Base-by-base conservation (phyloP, 345 rosid species). In the Chamaenerion angustifolium region DNA sequence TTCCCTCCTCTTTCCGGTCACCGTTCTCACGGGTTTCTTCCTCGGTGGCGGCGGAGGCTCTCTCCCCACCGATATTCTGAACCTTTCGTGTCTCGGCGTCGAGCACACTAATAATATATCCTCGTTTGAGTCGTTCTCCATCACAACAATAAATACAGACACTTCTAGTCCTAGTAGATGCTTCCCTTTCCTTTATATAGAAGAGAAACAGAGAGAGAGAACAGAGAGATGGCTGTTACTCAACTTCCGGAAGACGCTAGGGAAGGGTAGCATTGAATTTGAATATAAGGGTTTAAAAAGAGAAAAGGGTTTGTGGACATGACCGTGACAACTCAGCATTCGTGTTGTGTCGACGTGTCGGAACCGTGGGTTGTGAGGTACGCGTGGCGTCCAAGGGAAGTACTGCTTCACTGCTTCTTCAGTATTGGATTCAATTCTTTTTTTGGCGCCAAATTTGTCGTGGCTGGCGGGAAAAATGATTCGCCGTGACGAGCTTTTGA, bases 61-160 rank as follows among this genome's bases (percentile, higher is more conserved):
- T 40, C 48, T 16, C 50, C 57, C 54, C 21, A 12, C 62, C 13
- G 63, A 68, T 14, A 74, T 59, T 45, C 68, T 51, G 45, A 40
- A 62, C 35, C 70, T 72, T 8, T 16, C 42, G 0, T 67, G 54
- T 6, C 46, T 64, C 31, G 79, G 79, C 11, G 73, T 74, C 12
- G 57, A 31, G 41, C 61, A 67, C 6, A 68, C 63, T 12, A 16
- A 49, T 45, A 31, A 49, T 45, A 31, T 8, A 7, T 31, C 8
- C 1, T 31, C 8, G 37, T 31, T 7, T 4, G 37, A 16, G 11
- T 16, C 45, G 41, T 11, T n/a, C 46, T 10, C 35, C 48, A 1
- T 43, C 55, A 46, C 42, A 54, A 8, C 59, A n/a, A 11, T 51
- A 40, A 10, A 42, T 31, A 23, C 5, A 23, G 2, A 23, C 2